Conservation (phyloP, 352 stramenopile species). For the Salisapilia sapeloensis region DNA sequence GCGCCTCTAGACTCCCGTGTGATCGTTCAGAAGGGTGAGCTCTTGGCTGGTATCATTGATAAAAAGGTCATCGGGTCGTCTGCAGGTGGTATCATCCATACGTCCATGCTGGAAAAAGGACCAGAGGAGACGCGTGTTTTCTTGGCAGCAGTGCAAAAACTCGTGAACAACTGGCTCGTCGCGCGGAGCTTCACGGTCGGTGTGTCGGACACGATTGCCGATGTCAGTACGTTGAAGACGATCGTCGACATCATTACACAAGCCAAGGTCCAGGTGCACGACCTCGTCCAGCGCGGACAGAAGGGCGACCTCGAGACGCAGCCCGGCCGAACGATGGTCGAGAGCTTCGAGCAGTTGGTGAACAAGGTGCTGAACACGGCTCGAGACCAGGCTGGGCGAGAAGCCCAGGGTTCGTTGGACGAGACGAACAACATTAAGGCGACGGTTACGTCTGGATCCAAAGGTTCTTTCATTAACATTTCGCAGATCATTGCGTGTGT, state of each 20-base stretch:
- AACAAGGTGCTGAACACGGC: conserved; percentile 92
- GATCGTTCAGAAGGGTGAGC: conserved; percentile 93
- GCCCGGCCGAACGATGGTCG: conserved; percentile 97
- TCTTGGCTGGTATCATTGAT: conserved; percentile 96
- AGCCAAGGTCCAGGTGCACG: conserved; percentile 89
- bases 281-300: conserved; percentile 94
- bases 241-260: conserved; percentile 99
- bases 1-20: conserved; percentile 94
- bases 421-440: conserved; percentile 99
- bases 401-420: conserved; percentile 80
- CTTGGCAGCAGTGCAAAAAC: conserved; percentile 88
- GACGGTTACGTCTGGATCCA: conserved; percentile 97
- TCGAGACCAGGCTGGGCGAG: conserved; percentile 67
- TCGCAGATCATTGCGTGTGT: conserved; percentile 99
- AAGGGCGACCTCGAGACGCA: conserved; percentile 95
- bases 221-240: conserved; percentile 94
- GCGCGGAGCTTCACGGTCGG: conserved; percentile 97
- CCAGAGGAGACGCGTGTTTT: conserved; percentile 80
- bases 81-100: conserved; percentile 95
- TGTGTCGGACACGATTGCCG: conserved; percentile 96
- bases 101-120: conserved; percentile 89
- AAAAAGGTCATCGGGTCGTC: conserved; percentile 98
- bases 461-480: conserved; percentile 99
- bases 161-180: conserved; percentile 98
- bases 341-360: conserved; percentile 97